Percentiles rank a stretch among this genome's conserved stretches.
Evolutionary conservation across 129 eudicot species (phyloP).

Genomic region (Solidago caesia): DNA sequence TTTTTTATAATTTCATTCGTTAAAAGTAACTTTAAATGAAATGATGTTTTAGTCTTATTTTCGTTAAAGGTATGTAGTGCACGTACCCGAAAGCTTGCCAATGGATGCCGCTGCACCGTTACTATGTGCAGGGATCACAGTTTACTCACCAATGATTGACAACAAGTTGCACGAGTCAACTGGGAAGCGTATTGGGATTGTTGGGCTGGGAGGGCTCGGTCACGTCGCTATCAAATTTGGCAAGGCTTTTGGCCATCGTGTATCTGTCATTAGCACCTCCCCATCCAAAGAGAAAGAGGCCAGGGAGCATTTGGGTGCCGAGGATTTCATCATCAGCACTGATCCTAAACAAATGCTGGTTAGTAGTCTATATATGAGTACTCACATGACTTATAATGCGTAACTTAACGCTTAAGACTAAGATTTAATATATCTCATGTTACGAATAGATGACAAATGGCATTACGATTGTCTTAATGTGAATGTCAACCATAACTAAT

Average conservation of each 20-base stretch:
- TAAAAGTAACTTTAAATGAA: no score
- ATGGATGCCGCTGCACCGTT: conserved; percentile 85
- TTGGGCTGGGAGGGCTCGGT: conserved; percentile 84
- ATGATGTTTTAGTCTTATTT: neutral
- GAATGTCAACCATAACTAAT: no score
- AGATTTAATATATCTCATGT: neutral
- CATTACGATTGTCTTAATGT: no score
- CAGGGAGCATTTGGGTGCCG: conserved; percentile 55
- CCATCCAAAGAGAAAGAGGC: conserved; percentile 79
- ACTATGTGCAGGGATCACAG: conserved; percentile 88
- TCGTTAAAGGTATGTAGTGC: conserved; percentile 54
- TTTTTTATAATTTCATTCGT: no score
- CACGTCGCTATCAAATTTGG: conserved; percentile 89
- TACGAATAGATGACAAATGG: no score
- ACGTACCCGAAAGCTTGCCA: conserved; percentile 67
- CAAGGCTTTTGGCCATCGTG: conserved; percentile 86
- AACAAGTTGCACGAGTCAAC: conserved; percentile 39
- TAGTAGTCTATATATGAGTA: neutral
- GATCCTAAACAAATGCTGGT: conserved; percentile 70
- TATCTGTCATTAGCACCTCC: conserved; percentile 85
- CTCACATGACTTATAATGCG: neutral
- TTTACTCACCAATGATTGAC: conserved; percentile 56
- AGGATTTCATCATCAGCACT: conserved; percentile 79
- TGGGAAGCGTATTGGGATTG: conserved; percentile 58
- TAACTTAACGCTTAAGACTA: neutral